Evolutionary conservation across 306 rosid species (phyloP).

Genomic region (Rosa chinensis): DNA sequence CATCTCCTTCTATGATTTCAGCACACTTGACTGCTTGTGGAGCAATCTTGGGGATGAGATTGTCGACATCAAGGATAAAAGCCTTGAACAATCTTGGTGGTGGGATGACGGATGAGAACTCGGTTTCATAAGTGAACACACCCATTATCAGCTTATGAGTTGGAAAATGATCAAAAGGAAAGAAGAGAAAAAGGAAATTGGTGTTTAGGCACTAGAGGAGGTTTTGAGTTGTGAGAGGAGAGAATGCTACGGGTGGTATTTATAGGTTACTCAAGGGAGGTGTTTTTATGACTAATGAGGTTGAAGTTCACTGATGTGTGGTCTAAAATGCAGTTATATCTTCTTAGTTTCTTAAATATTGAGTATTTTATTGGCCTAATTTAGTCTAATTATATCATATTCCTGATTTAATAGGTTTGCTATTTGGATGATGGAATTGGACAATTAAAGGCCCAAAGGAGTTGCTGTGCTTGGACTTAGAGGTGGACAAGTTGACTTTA

Average conservation of each 20-base stretch:
- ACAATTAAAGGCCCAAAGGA: no score
- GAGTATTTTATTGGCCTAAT: no score
- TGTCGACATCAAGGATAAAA: constrained; percentile 30
- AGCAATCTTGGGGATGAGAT: constrained; percentile 33
- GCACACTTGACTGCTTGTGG: constrained; percentile 24
- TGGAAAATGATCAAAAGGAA: background rate
- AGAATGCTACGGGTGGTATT: background rate
- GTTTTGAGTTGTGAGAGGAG: constrained; percentile 1
- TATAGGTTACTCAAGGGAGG: background rate
- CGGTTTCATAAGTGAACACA: constrained; percentile 9
- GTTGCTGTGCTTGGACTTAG: no score
- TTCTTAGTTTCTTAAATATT: no score
- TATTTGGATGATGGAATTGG: no score
- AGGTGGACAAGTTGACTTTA: no score
- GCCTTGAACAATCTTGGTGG: constrained; percentile 39
- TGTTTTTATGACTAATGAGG: background rate
- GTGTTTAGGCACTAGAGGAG: background rate
- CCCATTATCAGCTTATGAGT: constrained; percentile 1
- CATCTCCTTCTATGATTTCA: constrained; percentile 35
- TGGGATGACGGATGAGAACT: constrained; percentile 7
- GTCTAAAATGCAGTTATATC: no score
- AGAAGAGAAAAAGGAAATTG: background rate
- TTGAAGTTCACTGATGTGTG: background rate
- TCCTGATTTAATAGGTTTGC: no score
- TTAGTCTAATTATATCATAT: no score